Percentiles rank a stretch among this genome's conserved stretches.
phyloP scores from a whole-genome alignment of 768 basidiomycete genomes.

The Boletales sp. region DNA sequence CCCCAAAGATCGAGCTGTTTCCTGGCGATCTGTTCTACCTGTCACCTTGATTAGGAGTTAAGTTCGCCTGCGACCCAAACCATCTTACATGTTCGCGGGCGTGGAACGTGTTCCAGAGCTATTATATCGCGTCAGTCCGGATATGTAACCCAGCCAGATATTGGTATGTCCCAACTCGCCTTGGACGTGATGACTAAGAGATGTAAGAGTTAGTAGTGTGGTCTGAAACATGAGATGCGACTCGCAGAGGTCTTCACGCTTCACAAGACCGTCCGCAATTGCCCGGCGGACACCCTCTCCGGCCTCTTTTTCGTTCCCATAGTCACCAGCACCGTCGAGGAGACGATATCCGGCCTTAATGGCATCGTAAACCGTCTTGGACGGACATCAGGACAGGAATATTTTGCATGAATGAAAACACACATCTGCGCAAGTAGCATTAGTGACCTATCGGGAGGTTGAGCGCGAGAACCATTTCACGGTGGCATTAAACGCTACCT shows the following conservation, averaged over 20 bases:
- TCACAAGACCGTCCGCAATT: slow-evolving; percentile 78
- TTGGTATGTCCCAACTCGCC: slow-evolving; percentile 30
- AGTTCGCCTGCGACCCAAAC: background rate
- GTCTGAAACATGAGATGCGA: slow-evolving; percentile 5
- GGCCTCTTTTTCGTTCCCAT: slow-evolving; percentile 86
- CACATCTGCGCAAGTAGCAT: slow-evolving; percentile 58
- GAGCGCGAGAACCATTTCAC: background rate
- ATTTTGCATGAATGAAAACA: slow-evolving; percentile 12
- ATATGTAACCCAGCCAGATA: background rate
- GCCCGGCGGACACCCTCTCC: slow-evolving; percentile 76
- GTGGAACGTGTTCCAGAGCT: slow-evolving; percentile 92
- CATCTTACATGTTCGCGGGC: slow-evolving; percentile 63
- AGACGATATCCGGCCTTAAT: slow-evolving; percentile 87
- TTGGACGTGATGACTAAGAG: slow-evolving; percentile 78
- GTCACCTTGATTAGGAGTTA: background rate
- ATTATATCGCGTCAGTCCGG: slow-evolving; percentile 7
- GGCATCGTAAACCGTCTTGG: slow-evolving; percentile 75
- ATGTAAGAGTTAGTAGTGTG: background rate
- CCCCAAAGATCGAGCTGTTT: slow-evolving; percentile 80
- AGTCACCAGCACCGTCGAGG: slow-evolving; percentile 82
- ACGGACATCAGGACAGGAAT: slow-evolving; percentile 1
- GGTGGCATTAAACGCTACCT: slow-evolving; percentile 36
- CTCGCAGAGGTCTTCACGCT: slow-evolving; percentile 84
- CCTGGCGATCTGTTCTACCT: slow-evolving; percentile 55
- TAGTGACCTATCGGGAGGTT: slow-evolving; percentile 45